Evolutionary conservation across 2,329 filamentous ascomycete genomes (phyloP).

Genomic region (Periconia sp.): DNA sequence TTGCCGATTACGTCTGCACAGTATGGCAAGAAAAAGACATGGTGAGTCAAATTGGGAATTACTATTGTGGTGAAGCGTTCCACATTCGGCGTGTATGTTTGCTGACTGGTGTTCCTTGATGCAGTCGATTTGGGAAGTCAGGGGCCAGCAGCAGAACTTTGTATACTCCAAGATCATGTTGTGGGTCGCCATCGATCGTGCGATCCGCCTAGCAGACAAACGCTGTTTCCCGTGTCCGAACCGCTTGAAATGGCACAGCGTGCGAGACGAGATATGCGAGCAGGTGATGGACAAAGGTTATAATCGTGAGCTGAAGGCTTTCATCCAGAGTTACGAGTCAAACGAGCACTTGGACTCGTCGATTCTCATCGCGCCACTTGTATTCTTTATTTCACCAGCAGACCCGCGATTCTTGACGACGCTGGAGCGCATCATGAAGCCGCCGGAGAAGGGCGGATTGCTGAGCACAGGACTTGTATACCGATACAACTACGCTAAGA

Average conservation of each 20-base stretch:
- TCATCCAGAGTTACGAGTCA: slow-evolving; percentile 76
- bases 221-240: slow-evolving; percentile 75
- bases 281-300: slow-evolving; percentile 79
- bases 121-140: slow-evolving; percentile 75
- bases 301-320: slow-evolving; percentile 68
- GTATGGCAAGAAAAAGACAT: slow-evolving; percentile 70
- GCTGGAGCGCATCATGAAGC: slow-evolving; percentile 69
- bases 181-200: slow-evolving; percentile 79
- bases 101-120: background rate
- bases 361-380: slow-evolving; percentile 73
- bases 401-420: slow-evolving; percentile 75
- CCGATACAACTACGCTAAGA: slow-evolving; percentile 69
- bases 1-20: slow-evolving; percentile 69
- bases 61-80: background rate
- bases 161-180: slow-evolving; percentile 83
- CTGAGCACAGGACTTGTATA: slow-evolving; percentile 76
- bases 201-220: slow-evolving; percentile 72
- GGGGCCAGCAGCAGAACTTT: slow-evolving; percentile 74
- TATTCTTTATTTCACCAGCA: slow-evolving; percentile 78
- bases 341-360: slow-evolving; percentile 71
- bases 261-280: slow-evolving; percentile 70
- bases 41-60: slow-evolving; percentile 26
- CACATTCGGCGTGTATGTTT: background rate
- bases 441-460: slow-evolving; percentile 73
- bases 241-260: slow-evolving; percentile 64